Evolutionary conservation across 2,329 filamentous ascomycete genomes (phyloP), one percentile per base, ranked within the genome.

Genomic region (Exophiala mesophila): DNA sequence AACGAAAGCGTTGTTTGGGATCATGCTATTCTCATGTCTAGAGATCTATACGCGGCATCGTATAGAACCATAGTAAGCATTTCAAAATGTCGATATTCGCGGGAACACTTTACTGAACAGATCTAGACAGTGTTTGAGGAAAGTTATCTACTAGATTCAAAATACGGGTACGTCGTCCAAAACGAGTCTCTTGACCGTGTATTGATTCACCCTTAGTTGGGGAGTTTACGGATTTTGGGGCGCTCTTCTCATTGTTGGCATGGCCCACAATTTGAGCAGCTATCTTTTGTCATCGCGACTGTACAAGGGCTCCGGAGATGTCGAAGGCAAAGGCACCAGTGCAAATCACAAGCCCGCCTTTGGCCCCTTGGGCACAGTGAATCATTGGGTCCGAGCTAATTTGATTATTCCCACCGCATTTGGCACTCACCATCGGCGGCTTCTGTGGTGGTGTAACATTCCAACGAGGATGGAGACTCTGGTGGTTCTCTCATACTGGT

Each of bases 381-480:
- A 57, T 39, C 52, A 60, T 21, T 67, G 61, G 60, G 15, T 64
- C 3, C 52, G 61, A 18, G 62, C 58, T 2, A 55, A 68, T 51
- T 35, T 74, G 6, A 59, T 69, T 3, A 54, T 69, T 7, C 67
- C 72, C 5, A 62, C 67, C 1, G 61, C 69, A 0, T 63, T 72
- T 28, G 62, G 64, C 15, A 57, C 63, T 10, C 63, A 64, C 34
- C 64, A 64, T 30, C 65, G 67, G 19, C 63, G 66, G 20, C 57
- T 62, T 1, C 49, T 69, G 1, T 61, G 65, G 5, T 68, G 65
- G 50, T 69, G 65, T 46, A 70, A 67, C 2, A 66, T 75, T 24
- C 70, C 72, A 3, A 69, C 67, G 1, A 66, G 72, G 7, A 58
- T 70, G 0, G 70, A 75, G 40, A 63, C 63, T 4, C 47, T 74